Evolutionary conservation across 495 filamentous ascomycete species (phyloP), one percentile per base, ranked within the genome.

Genomic region (Usnea hakonensis): DNA sequence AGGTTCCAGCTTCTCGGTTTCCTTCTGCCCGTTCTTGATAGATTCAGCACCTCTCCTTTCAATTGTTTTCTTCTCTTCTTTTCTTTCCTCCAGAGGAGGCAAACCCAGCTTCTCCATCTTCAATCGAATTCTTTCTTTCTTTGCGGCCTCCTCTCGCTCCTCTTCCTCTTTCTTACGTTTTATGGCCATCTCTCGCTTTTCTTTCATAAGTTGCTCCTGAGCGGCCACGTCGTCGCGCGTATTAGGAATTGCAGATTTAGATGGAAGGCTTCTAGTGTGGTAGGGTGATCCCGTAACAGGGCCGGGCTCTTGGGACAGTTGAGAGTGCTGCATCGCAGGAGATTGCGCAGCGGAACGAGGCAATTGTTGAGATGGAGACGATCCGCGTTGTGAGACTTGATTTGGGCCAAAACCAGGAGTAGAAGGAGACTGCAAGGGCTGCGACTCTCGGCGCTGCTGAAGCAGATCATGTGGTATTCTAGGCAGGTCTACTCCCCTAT

Each of bases 131-230:
- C 94, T 82, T 71, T 95, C 92, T 65, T 85, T 83, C 64, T 82
- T 86, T 23, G 81, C 94, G 16, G 87, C 85, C 70, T 94, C 90
- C 68, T 93, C 88, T 58, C 78, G 80, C 40, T 86, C 88, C 67
- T 96, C 92, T 68, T 94, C 81, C 61, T 97, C 91, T 60, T 86
- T 71, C 63, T 86, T 81, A 50, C 92, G 86, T 72, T 89, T 88
- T 66, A 86, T 85, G 14, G 90, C 91, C 60, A 86, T 75, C 67
- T 94, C 82, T 28, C 87, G 80, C 58, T 85, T 85, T 68, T 93
- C 88, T 58, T 83, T 86, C 94, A 97, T 97, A 19, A 96, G 77
- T 48, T 83, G 84, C 72, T 91, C 86, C 71, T 97, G 94, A 40
- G 83, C 69, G 55, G 81, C 85, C 58, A 66, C 50, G 32, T 68